Percentiles rank a stretch among this genome's conserved stretches.
Conservation (phyloP, 257 asterid species). For the Mitragyna speciosa region DNA sequence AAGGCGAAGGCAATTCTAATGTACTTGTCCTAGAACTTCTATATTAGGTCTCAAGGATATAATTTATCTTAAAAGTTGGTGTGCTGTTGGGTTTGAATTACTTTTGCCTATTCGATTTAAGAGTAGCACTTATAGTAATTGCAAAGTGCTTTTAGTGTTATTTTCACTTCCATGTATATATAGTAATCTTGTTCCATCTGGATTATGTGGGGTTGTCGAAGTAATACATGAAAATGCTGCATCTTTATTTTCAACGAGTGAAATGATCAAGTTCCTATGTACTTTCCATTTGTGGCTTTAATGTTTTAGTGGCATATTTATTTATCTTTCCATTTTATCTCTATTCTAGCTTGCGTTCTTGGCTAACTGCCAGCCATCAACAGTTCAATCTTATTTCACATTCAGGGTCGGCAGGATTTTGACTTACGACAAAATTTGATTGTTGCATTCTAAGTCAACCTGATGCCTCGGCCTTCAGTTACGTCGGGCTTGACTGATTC, state of each 20-base stretch:
- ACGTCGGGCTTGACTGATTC: neutral
- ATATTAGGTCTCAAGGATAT: neutral
- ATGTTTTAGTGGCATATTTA: too few relatives aligned
- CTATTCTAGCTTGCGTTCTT: too few relatives aligned
- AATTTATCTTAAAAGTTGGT: neutral
- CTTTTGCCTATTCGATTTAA: neutral
- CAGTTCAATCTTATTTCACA: too few relatives aligned
- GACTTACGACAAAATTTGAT: neutral
- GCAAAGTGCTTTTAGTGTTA: neutral
- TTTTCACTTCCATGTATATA: slow-evolving; percentile 10
- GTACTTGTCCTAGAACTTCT: neutral
- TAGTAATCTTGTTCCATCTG: neutral
- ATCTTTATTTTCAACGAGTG: neutral
- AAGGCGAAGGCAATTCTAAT: slow-evolving; percentile 46
- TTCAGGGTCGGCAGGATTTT: too few relatives aligned
- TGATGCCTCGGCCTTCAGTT: neutral
- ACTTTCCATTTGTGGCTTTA: too few relatives aligned
- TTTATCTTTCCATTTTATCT: too few relatives aligned
- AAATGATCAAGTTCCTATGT: neutral
- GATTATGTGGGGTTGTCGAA: neutral
- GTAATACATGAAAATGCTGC: neutral
- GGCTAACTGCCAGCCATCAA: too few relatives aligned
- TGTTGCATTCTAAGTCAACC: neutral
- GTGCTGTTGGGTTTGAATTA: neutral
- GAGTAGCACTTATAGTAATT: neutral